Evolutionary conservation across 176 grass and related monocot species (phyloP), one percentile per base, ranked within the genome.

Genomic region (Hordeum marinum): DNA sequence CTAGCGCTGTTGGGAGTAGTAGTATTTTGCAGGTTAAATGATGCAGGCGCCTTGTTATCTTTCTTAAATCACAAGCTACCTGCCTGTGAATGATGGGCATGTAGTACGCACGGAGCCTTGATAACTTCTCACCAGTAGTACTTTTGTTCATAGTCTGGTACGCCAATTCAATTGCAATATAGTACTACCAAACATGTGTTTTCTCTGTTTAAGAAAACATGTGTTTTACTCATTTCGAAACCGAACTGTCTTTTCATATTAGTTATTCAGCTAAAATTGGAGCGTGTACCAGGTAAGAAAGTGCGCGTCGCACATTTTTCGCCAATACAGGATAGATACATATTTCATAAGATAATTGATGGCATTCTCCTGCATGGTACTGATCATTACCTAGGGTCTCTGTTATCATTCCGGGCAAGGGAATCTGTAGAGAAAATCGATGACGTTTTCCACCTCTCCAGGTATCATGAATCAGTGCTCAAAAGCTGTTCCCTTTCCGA

Each of bases 21-120:
- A 7, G 2, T 43, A 43, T 20, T 84, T 75, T 59, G 68, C 68
- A 84, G 87, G 45, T 66, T 84, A 84, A 65, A 80, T 20, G 75
- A 32, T 64, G 58, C 20, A 46, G 23, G 24, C 42, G 63, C 50
- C 24, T 7, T 59, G 23, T 41, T 55, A 58, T 50, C 40, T 55
- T 68, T 50, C 57, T 50, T 73, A 26, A 79, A 79, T 6, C 34
- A 60, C 42, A 88, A 79, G 74, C 81, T 42, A 79, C 66, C 32
- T 60, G 48, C 29, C 27, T 5, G 76, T 40, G 31, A 40, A 63
- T 60, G 66, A 86, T 57, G 31, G 11, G 7, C 40, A 8, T 55
- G 26, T 77, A 80, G 26, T 77, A 80, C 66, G 12, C 58, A 66
- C 32, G 5, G 31, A 40, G 29, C 67, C 1, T 25, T 27, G 4